These are phyloP conservation scores for Candida alai DNA, from an alignment of 805 yeast genomes.

Conservation along the genomic window DNA sequence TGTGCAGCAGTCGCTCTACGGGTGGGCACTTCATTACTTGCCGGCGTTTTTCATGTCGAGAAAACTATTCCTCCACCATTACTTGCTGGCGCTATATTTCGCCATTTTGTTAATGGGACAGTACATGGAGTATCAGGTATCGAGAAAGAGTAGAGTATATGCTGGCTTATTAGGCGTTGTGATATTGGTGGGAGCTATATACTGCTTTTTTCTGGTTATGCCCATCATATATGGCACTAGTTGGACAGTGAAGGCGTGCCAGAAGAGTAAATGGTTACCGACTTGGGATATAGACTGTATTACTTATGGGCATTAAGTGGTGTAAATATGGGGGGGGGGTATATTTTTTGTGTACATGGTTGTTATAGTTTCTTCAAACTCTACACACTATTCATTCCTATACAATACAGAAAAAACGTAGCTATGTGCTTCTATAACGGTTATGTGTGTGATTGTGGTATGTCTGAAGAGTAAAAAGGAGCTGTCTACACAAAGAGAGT, in stretches of 20 bases:
- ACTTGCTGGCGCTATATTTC: conserved; percentile 49
- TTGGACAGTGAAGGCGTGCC: conserved; percentile 45
- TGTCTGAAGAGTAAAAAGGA: too few species aligned
- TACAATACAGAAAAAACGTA: too few species aligned
- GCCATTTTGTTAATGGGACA: conserved; percentile 44
- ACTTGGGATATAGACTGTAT: conserved; percentile 46
- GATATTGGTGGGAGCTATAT: conserved; percentile 15
- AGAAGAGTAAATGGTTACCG: conserved; percentile 27
- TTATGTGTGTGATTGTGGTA: background rate
- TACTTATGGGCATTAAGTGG: too few species aligned
- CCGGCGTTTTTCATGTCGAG: conserved; percentile 49
- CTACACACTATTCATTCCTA: too few species aligned
- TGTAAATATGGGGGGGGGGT: too few species aligned
- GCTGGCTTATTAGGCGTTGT: conserved; percentile 25
- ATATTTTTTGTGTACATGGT: too few species aligned
- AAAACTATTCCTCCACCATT: conserved; percentile 42
- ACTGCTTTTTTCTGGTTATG: conserved; percentile 23
- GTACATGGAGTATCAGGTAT: conserved; percentile 37
- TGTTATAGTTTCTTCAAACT: too few species aligned
- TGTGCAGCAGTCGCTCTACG: conserved; percentile 42
- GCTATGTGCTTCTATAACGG: too few species aligned
- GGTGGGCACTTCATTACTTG: conserved; percentile 54
- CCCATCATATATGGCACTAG: conserved; percentile 46
- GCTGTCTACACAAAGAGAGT: background rate
- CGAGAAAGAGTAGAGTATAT: conserved; percentile 19